phyloP scores from a whole-genome alignment of 139 green algal species.

The Chlorella sp. region DNA sequence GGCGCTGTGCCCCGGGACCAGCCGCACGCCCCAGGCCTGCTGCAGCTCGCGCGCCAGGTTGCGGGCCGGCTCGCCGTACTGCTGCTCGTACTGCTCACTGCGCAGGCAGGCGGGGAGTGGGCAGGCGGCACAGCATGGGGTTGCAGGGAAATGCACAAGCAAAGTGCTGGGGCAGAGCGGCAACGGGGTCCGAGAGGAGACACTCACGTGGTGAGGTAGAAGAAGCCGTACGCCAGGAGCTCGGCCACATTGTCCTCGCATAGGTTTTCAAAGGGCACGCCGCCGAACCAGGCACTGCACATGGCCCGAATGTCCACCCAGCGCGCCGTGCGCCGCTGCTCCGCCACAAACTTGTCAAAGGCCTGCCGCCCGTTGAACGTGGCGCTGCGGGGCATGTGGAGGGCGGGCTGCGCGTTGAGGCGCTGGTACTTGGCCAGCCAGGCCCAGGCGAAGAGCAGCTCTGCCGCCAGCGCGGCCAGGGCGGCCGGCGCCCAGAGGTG shows the following conservation, averaged over 20 bases:
- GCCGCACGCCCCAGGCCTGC: constrained; percentile 30
- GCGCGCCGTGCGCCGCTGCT: no score
- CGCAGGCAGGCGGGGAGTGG: no score
- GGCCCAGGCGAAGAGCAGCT: not conserved
- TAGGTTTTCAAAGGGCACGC: constrained; percentile 8
- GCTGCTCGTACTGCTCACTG: constrained; percentile 28
- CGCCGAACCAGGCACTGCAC: constrained; percentile 19
- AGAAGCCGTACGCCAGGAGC: constrained; percentile 30
- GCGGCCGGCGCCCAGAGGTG: no score
- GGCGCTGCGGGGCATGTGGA: not conserved
- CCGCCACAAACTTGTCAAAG: constrained; percentile 28
- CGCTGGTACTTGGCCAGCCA: not conserved
- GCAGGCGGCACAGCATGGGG: no score
- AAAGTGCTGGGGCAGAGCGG: no score
- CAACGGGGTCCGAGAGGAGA: no score
- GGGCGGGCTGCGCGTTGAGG: not conserved
- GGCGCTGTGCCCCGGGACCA: constrained; percentile 26
- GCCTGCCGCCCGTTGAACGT: not conserved
- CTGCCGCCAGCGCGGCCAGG: no score
- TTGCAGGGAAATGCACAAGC: no score
- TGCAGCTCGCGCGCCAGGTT: constrained; percentile 43
- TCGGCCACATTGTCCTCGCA: constrained; percentile 28
- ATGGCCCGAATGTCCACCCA: constrained; percentile 9
- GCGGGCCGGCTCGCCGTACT: constrained; percentile 20
- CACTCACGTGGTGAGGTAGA: constrained; percentile 27